Conservation (phyloP, 768 basidiomycete species). For the Leccinellum albellum region DNA sequence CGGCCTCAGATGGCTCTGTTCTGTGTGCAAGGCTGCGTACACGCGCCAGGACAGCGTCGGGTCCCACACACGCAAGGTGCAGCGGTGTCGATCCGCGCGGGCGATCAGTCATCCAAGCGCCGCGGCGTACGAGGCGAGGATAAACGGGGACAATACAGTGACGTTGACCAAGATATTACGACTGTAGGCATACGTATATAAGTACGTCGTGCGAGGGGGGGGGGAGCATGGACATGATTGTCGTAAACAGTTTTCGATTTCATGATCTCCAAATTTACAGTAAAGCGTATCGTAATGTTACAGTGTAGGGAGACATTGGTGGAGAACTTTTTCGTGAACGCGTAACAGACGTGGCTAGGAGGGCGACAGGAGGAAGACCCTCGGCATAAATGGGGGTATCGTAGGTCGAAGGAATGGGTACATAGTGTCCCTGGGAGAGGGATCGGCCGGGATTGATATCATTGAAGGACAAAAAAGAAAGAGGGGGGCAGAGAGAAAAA, state of each 20-base stretch:
- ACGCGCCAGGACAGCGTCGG: slow-evolving; percentile 18
- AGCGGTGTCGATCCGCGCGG: neutral
- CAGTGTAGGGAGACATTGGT: neutral
- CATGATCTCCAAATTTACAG: slow-evolving; percentile 9
- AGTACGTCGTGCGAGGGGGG: too few relatives aligned
- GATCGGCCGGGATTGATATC: neutral
- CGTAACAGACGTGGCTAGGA: slow-evolving; percentile 1
- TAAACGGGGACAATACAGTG: slow-evolving; percentile 3
- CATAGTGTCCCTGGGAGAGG: neutral
- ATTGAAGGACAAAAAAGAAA: neutral
- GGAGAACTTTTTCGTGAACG: neutral
- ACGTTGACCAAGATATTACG: slow-evolving; percentile 19
- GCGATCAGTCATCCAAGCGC: slow-evolving; percentile 15
- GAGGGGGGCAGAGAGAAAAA: neutral
- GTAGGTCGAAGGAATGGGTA: neutral
- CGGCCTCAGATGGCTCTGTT: slow-evolving; percentile 16
- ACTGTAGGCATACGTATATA: neutral
- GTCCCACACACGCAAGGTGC: slow-evolving; percentile 3
- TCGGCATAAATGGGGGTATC: slow-evolving; percentile 9
- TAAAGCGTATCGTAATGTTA: slow-evolving; percentile 19
- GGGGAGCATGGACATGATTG: neutral
- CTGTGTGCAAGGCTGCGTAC: slow-evolving; percentile 9
- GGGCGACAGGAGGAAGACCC: neutral
- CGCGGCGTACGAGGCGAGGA: slow-evolving; percentile 6
- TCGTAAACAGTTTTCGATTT: neutral